Percentiles rank a stretch among this genome's conserved stretches.
Evolutionary conservation across 2,329 filamentous ascomycete genomes (phyloP).

Genomic region (Pestalotiopsis sp.): DNA sequence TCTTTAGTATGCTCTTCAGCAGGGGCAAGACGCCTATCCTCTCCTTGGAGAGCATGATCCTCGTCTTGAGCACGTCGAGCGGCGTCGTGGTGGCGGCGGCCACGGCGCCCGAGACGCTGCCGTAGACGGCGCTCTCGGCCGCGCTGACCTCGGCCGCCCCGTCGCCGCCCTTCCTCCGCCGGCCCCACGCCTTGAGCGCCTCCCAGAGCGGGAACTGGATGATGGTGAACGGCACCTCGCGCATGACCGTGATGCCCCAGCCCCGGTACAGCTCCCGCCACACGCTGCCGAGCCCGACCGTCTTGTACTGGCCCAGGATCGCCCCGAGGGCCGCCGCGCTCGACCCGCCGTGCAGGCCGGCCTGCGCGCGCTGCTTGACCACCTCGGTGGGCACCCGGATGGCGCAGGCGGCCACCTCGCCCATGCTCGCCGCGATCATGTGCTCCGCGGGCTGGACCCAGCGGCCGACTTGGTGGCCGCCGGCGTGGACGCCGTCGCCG

Average conservation of each 20-base stretch:
- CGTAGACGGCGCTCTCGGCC: conserved; percentile 81
- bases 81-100: conserved; percentile 90
- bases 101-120: conserved; percentile 79
- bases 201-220: conserved; percentile 99
- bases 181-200: conserved; percentile 76
- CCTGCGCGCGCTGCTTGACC: conserved; percentile 95
- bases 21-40: conserved; percentile 62
- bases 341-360: conserved; percentile 75
- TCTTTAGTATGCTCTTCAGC: conserved; percentile 64
- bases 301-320: conserved; percentile 60
- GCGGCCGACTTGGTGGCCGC: not conserved
- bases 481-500: conserved; percentile 3
- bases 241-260: conserved; percentile 88
- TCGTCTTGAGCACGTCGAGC: conserved; percentile 93
- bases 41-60: conserved; percentile 86
- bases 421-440: conserved; percentile 83
- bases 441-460: conserved; percentile 54
- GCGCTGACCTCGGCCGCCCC: conserved; percentile 58
- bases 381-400: conserved; percentile 95
- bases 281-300: conserved; percentile 58
- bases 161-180: conserved; percentile 38
- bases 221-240: conserved; percentile 96
- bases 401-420: conserved; percentile 90
- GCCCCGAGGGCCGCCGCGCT: conserved; percentile 68
- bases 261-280: conserved; percentile 88